phyloP scores from a whole-genome alignment of 352 stramenopile species.

The Poterioochromonas sp. region DNA sequence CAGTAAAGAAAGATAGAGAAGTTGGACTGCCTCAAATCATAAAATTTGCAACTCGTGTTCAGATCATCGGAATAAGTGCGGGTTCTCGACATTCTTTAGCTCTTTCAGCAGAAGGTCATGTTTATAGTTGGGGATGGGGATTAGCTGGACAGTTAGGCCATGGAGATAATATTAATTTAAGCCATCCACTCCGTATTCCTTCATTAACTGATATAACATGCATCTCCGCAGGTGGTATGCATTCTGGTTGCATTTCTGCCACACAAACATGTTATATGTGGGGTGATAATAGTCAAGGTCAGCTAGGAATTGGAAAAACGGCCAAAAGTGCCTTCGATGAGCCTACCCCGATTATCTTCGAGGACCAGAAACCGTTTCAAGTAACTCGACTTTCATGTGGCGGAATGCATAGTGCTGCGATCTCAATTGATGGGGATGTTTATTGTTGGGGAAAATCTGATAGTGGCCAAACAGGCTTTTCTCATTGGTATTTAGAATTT shows the following conservation, averaged over 20 bases:
- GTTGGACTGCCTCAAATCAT: not conserved
- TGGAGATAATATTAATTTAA: not conserved
- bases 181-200: not conserved
- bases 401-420: slow-evolving; percentile 20
- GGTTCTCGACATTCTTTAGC: slow-evolving; percentile 29
- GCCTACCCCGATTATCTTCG: not conserved
- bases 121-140: slow-evolving; percentile 31
- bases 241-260: slow-evolving; percentile 20
- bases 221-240: slow-evolving; percentile 28
- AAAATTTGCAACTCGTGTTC: not conserved
- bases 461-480: slow-evolving; percentile 23
- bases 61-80: not conserved
- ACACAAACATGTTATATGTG: slow-evolving; percentile 9
- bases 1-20: not conserved
- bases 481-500: slow-evolving; percentile 24
- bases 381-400: slow-evolving; percentile 21
- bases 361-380: not conserved
- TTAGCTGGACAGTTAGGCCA: slow-evolving; percentile 17
- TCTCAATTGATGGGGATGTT: not conserved
- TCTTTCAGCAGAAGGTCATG: slow-evolving; percentile 4
- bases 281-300: slow-evolving; percentile 8
- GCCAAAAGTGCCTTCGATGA: not conserved
- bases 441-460: slow-evolving; percentile 29
- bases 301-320: slow-evolving; percentile 18
- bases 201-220: not conserved